Conservation (phyloP, 1,139 yeast genomes). For the Suhomyces coccinellae region DNA sequence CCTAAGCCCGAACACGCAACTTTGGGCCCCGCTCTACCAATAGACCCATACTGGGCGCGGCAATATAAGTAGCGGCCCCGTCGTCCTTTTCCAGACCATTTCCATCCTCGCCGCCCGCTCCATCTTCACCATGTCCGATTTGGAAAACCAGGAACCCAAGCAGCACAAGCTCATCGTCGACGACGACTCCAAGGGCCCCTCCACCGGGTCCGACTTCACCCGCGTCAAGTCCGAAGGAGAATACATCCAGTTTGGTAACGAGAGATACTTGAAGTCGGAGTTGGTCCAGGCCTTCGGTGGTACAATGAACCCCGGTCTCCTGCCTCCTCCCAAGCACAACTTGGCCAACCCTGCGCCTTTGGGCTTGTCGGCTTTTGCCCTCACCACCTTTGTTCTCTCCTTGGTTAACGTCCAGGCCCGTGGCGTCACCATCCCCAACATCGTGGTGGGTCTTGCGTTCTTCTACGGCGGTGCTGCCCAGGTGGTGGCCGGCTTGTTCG, state of each 20-base stretch:
- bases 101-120: background rate
- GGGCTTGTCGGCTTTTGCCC: constrained; percentile 80
- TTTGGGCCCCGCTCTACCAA: constrained; percentile 4
- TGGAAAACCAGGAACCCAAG: constrained; percentile 10
- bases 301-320: constrained; percentile 62
- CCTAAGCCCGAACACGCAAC: constrained; percentile 7
- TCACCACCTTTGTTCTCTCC: constrained; percentile 80
- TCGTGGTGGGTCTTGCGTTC: constrained; percentile 71
- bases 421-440: constrained; percentile 51
- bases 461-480: constrained; percentile 89
- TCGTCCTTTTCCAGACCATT: background rate
- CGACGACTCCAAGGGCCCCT: constrained; percentile 4
- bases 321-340: constrained; percentile 65
- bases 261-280: constrained; percentile 56
- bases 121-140: constrained; percentile 7
- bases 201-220: constrained; percentile 7
- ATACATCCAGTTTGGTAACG: constrained; percentile 70
- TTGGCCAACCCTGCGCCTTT: constrained; percentile 90
- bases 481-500: constrained; percentile 74
- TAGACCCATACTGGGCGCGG: constrained; percentile 1
- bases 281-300: constrained; percentile 74
- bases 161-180: constrained; percentile 7
- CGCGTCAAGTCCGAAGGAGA: constrained; percentile 44
- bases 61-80: constrained; percentile 1
- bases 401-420: constrained; percentile 56